Conservation (phyloP, 2,329 filamentous ascomycete species). For the Cercospora sesami region DNA sequence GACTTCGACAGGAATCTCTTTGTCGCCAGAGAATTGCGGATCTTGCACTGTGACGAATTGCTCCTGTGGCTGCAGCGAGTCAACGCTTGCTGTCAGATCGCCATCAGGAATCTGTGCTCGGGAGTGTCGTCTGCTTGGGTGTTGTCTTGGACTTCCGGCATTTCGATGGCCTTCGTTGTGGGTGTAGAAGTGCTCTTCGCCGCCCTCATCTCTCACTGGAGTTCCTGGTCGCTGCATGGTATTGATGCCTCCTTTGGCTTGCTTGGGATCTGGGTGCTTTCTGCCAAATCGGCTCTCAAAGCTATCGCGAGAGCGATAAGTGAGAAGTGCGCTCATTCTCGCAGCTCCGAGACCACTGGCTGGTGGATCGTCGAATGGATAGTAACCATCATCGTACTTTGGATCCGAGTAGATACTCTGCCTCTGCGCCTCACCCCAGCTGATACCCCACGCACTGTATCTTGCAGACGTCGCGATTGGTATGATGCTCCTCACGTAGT, state of each 20-base stretch:
- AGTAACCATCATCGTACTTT: conserved; percentile 98
- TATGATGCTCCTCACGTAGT: conserved; percentile 77
- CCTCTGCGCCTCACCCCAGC: conserved; percentile 84
- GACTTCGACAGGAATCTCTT: conserved; percentile 36
- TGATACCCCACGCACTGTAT: conserved; percentile 87
- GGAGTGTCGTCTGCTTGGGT: conserved; percentile 34
- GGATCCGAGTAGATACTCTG: conserved; percentile 97
- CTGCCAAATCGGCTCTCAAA: conserved; percentile 94
- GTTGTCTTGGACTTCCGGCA: conserved; percentile 48
- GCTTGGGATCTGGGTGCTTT: conserved; percentile 83
- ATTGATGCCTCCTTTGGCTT: conserved; percentile 74
- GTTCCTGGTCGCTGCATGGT: conserved; percentile 54
- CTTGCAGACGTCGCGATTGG: conserved; percentile 82
- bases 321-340: conserved; percentile 93
- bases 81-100: conserved; percentile 27
- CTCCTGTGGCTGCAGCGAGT: conserved; percentile 23
- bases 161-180: conserved; percentile 55
- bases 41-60: conserved; percentile 40
- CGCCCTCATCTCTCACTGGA: conserved; percentile 26
- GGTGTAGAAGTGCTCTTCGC: conserved; percentile 52
- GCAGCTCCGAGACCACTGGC: conserved; percentile 85
- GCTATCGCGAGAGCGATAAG: conserved; percentile 93
- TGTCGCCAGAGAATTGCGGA: conserved; percentile 50
- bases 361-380: conserved; percentile 82
- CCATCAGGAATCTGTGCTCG: conserved; percentile 26